Conservation (phyloP, 1,139 yeast genomes). For the Geotrichum candidum region DNA sequence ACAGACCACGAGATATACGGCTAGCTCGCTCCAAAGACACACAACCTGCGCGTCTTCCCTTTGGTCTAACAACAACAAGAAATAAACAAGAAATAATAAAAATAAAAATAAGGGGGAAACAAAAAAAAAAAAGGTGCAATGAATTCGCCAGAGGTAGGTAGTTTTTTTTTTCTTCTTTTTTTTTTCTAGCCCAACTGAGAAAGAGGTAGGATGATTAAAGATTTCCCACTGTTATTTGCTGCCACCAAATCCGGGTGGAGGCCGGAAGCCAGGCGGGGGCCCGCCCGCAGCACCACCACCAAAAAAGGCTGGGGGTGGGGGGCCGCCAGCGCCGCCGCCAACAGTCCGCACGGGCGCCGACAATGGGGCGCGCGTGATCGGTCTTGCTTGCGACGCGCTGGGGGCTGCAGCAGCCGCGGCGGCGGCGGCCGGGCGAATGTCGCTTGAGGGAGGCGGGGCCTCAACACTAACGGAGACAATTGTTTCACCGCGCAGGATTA, state of each 20-base stretch:
- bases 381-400: conserved; percentile 6
- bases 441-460: conserved; percentile 60
- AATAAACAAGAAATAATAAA: too few relatives aligned
- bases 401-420: conserved; percentile 23
- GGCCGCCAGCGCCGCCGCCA: conserved; percentile 17
- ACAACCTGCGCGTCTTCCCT: too few relatives aligned
- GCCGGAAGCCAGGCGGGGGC: conserved; percentile 7
- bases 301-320: conserved; percentile 20
- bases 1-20: too few relatives aligned
- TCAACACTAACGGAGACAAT: conserved; percentile 80
- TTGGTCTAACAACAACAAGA: too few relatives aligned
- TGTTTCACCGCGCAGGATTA: conserved; percentile 83
- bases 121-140: too few relatives aligned
- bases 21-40: too few relatives aligned
- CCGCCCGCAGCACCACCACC: background rate
- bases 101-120: too few relatives aligned
- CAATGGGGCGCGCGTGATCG: conserved; percentile 19
- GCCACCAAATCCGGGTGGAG: conserved; percentile 29
- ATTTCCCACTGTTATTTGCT: background rate
- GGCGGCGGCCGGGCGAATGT: conserved; percentile 32
- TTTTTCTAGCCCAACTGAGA: too few relatives aligned
- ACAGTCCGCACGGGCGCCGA: conserved; percentile 31
- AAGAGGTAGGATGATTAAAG: too few relatives aligned
- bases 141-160: too few relatives aligned
- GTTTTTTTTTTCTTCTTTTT: too few relatives aligned